These are phyloP conservation scores for Colletotrichum magnum DNA, from an alignment of 2,329 filamentous ascomycete species.

Conservation along the genomic window DNA sequence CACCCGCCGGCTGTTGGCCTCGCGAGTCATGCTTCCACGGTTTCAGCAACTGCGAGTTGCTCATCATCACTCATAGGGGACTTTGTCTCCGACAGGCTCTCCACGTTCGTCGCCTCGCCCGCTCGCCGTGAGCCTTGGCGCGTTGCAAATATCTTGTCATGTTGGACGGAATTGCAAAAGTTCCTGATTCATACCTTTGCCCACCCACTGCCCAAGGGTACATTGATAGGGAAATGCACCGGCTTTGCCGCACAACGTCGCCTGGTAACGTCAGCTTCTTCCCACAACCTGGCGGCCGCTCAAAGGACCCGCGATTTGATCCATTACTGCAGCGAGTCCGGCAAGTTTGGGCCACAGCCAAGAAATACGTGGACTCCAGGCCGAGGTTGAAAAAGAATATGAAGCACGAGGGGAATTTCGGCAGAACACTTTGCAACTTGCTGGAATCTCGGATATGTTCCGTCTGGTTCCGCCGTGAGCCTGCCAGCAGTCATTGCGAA, in stretches of 20 bases:
- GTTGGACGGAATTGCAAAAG: conserved; percentile 31
- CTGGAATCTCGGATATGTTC: neutral
- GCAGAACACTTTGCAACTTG: neutral
- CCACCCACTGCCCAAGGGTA: conserved; percentile 22
- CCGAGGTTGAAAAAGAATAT: conserved; percentile 18
- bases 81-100: conserved; percentile 9
- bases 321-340: conserved; percentile 3
- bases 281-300: conserved; percentile 27
- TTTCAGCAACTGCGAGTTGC: conserved; percentile 15
- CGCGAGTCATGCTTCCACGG: conserved; percentile 31
- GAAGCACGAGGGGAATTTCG: neutral
- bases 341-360: conserved; percentile 12
- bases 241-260: conserved; percentile 31
- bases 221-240: conserved; percentile 29
- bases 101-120: conserved; percentile 16
- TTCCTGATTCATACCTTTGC: conserved; percentile 32
- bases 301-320: conserved; percentile 7
- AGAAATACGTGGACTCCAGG: neutral
- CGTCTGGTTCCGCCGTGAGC: neutral
- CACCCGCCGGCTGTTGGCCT: conserved; percentile 16
- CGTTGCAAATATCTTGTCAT: conserved; percentile 27
- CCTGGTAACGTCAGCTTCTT: conserved; percentile 28
- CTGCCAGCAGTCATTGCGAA: neutral
- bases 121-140: conserved; percentile 27
- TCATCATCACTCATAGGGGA: conserved; percentile 27